Evolutionary conservation across 1,139 yeast species (phyloP), one percentile per base, ranked within the genome.

Genomic region (Pichia sp.): DNA sequence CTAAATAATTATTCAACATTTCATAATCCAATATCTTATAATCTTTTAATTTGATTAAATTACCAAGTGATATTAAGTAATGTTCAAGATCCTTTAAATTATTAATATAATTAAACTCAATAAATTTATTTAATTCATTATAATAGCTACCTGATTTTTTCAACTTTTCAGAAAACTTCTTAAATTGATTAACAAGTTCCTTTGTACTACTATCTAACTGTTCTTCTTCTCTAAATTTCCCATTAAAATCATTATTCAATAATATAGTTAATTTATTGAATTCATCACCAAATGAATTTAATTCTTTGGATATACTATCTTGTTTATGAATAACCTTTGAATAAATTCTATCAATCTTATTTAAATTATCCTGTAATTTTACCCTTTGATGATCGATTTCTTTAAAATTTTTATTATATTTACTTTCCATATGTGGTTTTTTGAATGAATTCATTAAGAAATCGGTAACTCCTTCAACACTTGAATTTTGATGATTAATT

Each of bases 21-120:
- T 91, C 96, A 54, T 83, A 78, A 60, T 91, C 98, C 31, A 89
- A 75, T 52, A 85, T 89, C 60, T 89, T 89, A 57, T 87, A 91
- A 56, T 91, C 98, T 50, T 91, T 87, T 42, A 85, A 70, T 56
- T 84, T 89, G 45, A 91, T 75, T 49, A 89, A 66, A 46, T 74
- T 76, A 51, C 87, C 84, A 52, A 91, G 70, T 25, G 91, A 78
- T 31, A 75, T 71, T 39, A 89, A 80, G 56, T 88, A 91, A 62
- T 85, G 89, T 49, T 91, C 87, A 64, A 93, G 73, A 61, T 91
- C 97, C 51, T 85, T 81, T 50, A 91, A 65, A 5, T 94, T 78
- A 3, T 87, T 86, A 42, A 88, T 68, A 54, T 87, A 91, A 33
- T 87, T 81, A 50, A 80, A 85, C 55, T 91, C 96, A 39, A 86